Evolutionary conservation across 2,329 filamentous ascomycete genomes (phyloP).

Genomic region (Tolypocladium tropicale): DNA sequence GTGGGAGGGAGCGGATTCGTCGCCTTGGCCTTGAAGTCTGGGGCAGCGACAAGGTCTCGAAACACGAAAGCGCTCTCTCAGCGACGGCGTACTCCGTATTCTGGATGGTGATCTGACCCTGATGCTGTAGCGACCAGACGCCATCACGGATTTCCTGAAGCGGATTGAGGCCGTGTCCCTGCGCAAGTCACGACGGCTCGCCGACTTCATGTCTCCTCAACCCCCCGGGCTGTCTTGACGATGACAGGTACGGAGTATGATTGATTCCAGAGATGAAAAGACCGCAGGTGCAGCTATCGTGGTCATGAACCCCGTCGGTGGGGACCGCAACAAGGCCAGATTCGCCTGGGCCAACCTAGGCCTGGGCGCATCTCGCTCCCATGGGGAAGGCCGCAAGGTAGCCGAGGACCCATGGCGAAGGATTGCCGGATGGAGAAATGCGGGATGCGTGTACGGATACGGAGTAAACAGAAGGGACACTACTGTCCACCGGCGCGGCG

Average conservation of each 20-base stretch:
- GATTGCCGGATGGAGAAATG: background rate
- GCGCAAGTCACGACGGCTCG: background rate
- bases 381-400: background rate
- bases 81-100: background rate
- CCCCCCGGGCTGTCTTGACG: background rate
- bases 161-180: background rate
- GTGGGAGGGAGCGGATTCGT: background rate
- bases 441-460: background rate
- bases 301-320: background rate
- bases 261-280: background rate
- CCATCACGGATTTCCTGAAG: background rate
- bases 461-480: background rate
- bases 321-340: background rate
- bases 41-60: constrained; percentile 5
- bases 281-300: background rate
- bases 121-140: background rate
- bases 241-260: too few species aligned
- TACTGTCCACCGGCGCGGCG: background rate
- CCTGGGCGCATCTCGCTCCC: background rate
- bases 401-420: background rate
- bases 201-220: background rate
- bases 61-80: constrained; percentile 4
- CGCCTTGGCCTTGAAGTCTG: background rate
- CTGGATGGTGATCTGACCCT: background rate
- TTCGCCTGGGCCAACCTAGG: background rate